Evolutionary conservation across 352 stramenopile genomes (phyloP), one percentile per base, ranked within the genome.

Genomic region (Phytophthora meadii): DNA sequence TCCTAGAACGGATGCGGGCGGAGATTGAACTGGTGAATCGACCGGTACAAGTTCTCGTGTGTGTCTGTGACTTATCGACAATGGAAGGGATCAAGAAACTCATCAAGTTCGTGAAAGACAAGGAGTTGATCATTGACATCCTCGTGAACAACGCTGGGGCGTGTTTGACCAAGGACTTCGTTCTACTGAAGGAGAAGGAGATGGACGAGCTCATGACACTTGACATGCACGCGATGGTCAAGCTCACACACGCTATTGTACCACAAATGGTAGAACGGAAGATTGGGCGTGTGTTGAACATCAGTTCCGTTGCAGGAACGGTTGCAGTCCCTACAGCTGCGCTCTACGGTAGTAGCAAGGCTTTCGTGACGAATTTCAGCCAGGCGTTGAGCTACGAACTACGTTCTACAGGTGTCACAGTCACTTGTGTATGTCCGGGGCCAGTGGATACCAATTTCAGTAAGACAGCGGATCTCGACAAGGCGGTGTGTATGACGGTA

Each of bases 381-480:
- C 80, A 92, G 53, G 84, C 82, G 17, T 74, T 96, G 62, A 87
- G 89, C 62, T 93, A 93, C 48, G 90, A 97, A 61, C 51, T 95
- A 54, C 80, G 87, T 8, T 65, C 77, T 7, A 90, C 81, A 10
- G 81, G 81, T 6, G 85, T 97, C 17, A 89, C 81, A 3, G 83
- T 93, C 34, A 96, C 88, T n/a, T 89, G 80, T 67, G 78, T 94
- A n/a, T 79, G 77, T 32, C 81, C 85, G 0, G 90, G 88, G 7
- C 72, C 86, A 0, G 62, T 93, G 14, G 55, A 87, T 28, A 92
- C 89, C n/a, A 91, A 92, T 52, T 90, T 95, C 34, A 69, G 74
- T 49, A 74, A 77, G 41, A 75, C 76, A 3, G 74, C 76, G 9
- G 51, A 74, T 4, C 42, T 68, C 30, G 65, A 86, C 27, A 65